These are phyloP conservation scores for Orbilia quercus DNA, from an alignment of 2,329 filamentous ascomycete genomes.

Conservation along the genomic window DNA sequence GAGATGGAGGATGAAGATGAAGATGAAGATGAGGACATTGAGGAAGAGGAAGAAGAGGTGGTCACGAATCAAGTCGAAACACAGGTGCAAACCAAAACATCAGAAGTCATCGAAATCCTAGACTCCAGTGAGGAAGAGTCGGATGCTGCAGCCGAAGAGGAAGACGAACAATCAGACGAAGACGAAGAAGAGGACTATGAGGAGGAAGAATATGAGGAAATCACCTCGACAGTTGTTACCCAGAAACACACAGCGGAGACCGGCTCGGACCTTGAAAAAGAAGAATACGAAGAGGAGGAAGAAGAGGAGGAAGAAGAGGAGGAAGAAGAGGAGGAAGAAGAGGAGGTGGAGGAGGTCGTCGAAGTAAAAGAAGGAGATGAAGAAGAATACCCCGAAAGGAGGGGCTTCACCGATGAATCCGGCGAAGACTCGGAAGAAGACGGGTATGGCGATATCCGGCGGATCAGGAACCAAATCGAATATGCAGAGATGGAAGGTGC, in stretches of 20 bases:
- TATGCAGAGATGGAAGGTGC: constrained; percentile 44
- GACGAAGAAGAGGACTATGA: constrained; percentile 9
- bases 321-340: constrained; percentile 10
- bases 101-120: constrained; percentile 40
- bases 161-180: neutral
- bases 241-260: neutral
- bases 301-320: constrained; percentile 16
- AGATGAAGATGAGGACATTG: neutral
- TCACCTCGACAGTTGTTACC: neutral
- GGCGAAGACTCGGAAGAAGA: constrained; percentile 6
- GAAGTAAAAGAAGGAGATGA: constrained; percentile 22
- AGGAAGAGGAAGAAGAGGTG: neutral
- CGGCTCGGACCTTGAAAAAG: constrained; percentile 14
- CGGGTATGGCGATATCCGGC: neutral
- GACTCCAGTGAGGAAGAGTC: constrained; percentile 25
- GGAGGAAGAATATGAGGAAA: constrained; percentile 9
- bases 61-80: neutral
- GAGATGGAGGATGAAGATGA: neutral
- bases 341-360: constrained; percentile 7
- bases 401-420: neutral
- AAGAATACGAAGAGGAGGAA: constrained; percentile 7
- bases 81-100: constrained; percentile 1
- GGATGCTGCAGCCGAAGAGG: neutral
- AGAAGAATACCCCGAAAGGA: constrained; percentile 16
- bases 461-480: constrained; percentile 21